phyloP scores from a whole-genome alignment of 2,329 filamentous ascomycete species.

The Fusarium robinianum region DNA sequence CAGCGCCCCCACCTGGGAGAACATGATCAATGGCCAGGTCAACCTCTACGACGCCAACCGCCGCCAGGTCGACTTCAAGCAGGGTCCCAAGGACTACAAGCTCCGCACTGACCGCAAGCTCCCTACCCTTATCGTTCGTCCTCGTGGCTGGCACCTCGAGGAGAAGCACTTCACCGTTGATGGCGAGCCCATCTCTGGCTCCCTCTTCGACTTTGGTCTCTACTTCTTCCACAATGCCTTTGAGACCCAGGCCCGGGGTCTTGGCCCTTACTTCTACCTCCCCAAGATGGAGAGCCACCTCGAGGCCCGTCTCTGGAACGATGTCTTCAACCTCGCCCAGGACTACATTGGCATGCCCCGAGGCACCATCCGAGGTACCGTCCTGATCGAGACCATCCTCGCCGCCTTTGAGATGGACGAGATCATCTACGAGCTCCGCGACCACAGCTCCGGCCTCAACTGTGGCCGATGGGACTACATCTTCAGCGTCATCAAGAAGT shows the following conservation, averaged over 20 bases:
- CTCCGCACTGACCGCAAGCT: constrained; percentile 84
- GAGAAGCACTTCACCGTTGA: constrained; percentile 98
- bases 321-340: constrained; percentile 93
- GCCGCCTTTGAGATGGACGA: constrained; percentile 99
- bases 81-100: constrained; percentile 95
- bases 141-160: constrained; percentile 95
- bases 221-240: constrained; percentile 99
- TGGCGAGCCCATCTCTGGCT: constrained; percentile 89
- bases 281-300: constrained; percentile 98
- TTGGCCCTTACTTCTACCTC: constrained; percentile 96
- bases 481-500: constrained; percentile 99
- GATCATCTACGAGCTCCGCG: constrained; percentile 98
- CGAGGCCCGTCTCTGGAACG: constrained; percentile 97
- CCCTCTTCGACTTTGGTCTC: constrained; percentile 94
- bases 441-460: constrained; percentile 95
- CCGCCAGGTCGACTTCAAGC: constrained; percentile 93
- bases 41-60: constrained; percentile 97
- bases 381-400: constrained; percentile 96
- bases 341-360: constrained; percentile 88
- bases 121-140: constrained; percentile 91
- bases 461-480: constrained; percentile 99
- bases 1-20: constrained; percentile 95
- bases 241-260: constrained; percentile 81
- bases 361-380: constrained; percentile 91
- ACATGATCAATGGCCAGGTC: constrained; percentile 98